Conservation (phyloP, 2,329 filamentous ascomycete species). For the Fusarium tanahbumbuense region DNA sequence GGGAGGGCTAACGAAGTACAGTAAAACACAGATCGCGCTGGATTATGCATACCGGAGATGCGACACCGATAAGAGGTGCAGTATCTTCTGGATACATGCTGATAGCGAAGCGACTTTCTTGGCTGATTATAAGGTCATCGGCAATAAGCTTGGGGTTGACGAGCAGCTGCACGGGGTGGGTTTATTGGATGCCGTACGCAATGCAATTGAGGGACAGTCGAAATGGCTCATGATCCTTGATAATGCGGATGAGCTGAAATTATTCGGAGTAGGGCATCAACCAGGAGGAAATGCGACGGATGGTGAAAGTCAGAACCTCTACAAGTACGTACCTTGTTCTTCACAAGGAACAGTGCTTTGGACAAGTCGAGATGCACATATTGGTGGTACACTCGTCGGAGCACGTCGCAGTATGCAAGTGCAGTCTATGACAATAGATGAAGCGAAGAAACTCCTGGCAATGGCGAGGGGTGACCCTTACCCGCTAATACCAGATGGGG, state of each 20-base stretch:
- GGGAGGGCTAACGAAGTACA: constrained; percentile 8
- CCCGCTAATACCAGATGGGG: accelerated
- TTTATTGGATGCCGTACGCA: constrained; percentile 18
- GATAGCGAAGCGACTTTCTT: constrained; percentile 48
- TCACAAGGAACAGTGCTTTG: neutral
- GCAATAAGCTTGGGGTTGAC: constrained; percentile 40
- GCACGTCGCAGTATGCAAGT: neutral
- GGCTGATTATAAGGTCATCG: constrained; percentile 48
- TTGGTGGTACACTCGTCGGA: neutral
- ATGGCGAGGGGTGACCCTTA: neutral
- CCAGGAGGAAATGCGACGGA: too few relatives aligned
- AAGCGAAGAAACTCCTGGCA: neutral
- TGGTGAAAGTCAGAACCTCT: accelerated
- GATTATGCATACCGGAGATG: constrained; percentile 49
- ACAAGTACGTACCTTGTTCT: neutral
- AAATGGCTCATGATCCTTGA: constrained; percentile 20
- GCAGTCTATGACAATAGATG: neutral
- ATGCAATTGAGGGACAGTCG: neutral
- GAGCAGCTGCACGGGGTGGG: constrained; percentile 36
- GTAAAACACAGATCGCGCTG: constrained; percentile 53
- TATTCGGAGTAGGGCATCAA: neutral
- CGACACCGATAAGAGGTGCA: constrained; percentile 38
- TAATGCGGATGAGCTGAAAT: constrained; percentile 11
- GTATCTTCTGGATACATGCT: constrained; percentile 53
- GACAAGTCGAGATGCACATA: neutral